These are phyloP conservation scores for Verticillium zaregamsianum DNA, from an alignment of 2,329 filamentous ascomycete genomes.

Conservation along the genomic window DNA sequence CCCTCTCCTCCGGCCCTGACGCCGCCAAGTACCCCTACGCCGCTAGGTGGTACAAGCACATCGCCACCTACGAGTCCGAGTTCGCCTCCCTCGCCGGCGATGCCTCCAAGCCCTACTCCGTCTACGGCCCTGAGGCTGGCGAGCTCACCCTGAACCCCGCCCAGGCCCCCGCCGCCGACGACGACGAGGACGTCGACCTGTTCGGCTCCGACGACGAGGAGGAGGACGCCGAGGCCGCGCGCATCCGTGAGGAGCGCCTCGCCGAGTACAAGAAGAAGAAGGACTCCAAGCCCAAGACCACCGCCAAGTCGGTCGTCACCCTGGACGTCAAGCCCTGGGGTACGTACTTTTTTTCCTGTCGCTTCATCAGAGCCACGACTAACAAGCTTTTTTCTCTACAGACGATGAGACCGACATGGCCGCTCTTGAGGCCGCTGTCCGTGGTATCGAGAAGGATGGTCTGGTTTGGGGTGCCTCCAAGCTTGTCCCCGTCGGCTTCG, in stretches of 20 bases:
- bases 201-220: slow-evolving; percentile 94
- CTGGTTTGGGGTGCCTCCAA: slow-evolving; percentile 94
- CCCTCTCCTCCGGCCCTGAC: slow-evolving; percentile 69
- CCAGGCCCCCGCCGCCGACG: slow-evolving; percentile 67
- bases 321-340: slow-evolving; percentile 98
- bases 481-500: slow-evolving; percentile 87
- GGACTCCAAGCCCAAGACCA: slow-evolving; percentile 84
- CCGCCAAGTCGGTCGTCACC: slow-evolving; percentile 94
- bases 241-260: slow-evolving; percentile 82
- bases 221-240: slow-evolving; percentile 83
- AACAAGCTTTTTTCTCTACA: slow-evolving; percentile 18
- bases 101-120: slow-evolving; percentile 79
- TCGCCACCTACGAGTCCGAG: slow-evolving; percentile 86
- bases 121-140: slow-evolving; percentile 81
- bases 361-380: slow-evolving; percentile 14
- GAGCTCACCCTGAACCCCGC: slow-evolving; percentile 81
- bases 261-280: slow-evolving; percentile 97
- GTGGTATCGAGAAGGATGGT: slow-evolving; percentile 84
- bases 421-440: slow-evolving; percentile 74
- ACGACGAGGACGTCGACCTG: slow-evolving; percentile 84
- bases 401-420: slow-evolving; percentile 94
- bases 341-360: slow-evolving; percentile 46
- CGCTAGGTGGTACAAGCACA: slow-evolving; percentile 99
- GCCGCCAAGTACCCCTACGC: slow-evolving; percentile 88
- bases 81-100: slow-evolving; percentile 90